A percentile compares a stretch with the other conserved stretches of the same genome.
Conservation (phyloP, 2,329 filamentous ascomycete species). For the Colletotrichum sansevieriae region DNA sequence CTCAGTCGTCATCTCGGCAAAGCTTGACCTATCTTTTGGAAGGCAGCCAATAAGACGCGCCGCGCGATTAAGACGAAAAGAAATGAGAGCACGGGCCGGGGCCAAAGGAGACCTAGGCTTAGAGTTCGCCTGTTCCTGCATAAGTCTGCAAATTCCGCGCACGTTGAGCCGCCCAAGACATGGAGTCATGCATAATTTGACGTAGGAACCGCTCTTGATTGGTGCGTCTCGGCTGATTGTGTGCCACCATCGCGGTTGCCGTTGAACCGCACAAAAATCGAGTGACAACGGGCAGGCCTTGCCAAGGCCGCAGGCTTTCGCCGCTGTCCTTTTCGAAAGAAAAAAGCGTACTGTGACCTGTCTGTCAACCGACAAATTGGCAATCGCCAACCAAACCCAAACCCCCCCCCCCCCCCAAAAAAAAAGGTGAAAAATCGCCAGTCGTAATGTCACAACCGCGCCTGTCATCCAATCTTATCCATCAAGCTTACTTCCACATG, state of each 20-base stretch:
- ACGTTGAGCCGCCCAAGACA: too few species aligned
- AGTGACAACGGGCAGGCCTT: neutral
- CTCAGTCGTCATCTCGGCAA: constrained; percentile 39
- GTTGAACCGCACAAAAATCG: neutral
- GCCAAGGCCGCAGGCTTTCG: constrained; percentile 3
- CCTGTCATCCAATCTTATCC: constrained; percentile 39
- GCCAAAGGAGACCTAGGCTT: neutral
- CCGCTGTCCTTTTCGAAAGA: constrained; percentile 12
- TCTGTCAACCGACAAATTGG: constrained; percentile 12
- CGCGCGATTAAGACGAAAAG: constrained; percentile 35
- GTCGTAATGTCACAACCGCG: constrained; percentile 35
- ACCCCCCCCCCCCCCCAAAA: too few species aligned
- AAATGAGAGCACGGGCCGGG: constrained; percentile 35
- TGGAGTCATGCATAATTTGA: constrained; percentile 22
- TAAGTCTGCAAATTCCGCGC: constrained; percentile 12
- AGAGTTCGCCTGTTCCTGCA: constrained; percentile 33
- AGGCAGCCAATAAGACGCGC: constrained; percentile 33
- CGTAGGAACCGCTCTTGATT: constrained; percentile 1
- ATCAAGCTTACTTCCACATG: constrained; percentile 41
- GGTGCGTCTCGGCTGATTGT: neutral
- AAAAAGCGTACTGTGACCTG: neutral
- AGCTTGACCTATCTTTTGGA: constrained; percentile 28
- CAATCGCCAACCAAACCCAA: neutral
- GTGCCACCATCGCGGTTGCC: constrained; percentile 6
- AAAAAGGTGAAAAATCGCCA: constrained; percentile 11